phyloP scores from a whole-genome alignment of 768 basidiomycete genomes.

The Boletus huronensis region DNA sequence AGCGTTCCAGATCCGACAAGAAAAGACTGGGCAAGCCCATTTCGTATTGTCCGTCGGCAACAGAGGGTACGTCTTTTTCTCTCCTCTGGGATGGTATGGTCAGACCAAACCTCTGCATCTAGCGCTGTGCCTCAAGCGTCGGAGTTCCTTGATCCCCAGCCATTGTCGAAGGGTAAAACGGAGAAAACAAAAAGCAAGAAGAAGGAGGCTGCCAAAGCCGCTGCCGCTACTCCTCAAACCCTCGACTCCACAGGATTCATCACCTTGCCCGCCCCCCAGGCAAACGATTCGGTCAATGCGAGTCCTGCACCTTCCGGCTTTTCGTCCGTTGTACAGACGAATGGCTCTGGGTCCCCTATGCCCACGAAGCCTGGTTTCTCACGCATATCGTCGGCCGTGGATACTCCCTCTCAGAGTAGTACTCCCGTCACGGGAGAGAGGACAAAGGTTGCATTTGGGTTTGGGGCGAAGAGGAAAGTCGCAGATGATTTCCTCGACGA shows the following conservation, averaged over 20 bases:
- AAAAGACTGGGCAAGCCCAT: constrained; percentile 93
- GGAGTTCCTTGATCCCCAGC: constrained; percentile 78
- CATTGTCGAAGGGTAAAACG: constrained; percentile 78
- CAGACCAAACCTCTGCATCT: constrained; percentile 11
- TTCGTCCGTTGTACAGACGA: constrained; percentile 25
- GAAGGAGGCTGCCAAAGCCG: constrained; percentile 57
- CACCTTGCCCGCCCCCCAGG: constrained; percentile 60
- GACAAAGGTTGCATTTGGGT: constrained; percentile 72
- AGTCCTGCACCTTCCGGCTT: constrained; percentile 45
- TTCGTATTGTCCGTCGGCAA: constrained; percentile 95
- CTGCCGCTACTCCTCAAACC: constrained; percentile 37
- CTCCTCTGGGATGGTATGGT: not conserved
- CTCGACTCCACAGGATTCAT: constrained; percentile 62
- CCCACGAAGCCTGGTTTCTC: constrained; percentile 70
- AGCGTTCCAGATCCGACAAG: constrained; percentile 90
- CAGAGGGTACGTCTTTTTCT: constrained; percentile 59
- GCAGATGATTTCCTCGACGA: constrained; percentile 63
- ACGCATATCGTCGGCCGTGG: constrained; percentile 58
- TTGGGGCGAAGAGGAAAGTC: constrained; percentile 79
- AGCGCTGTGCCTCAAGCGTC: constrained; percentile 86
- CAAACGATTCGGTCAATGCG: constrained; percentile 38
- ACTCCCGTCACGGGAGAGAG: constrained; percentile 64
- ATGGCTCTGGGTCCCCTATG: constrained; percentile 55
- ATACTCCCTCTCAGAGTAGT: constrained; percentile 46
- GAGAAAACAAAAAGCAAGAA: constrained; percentile 79